phyloP scores from a whole-genome alignment of 352 stramenopile genomes.

The Sclerospora graminicola region DNA sequence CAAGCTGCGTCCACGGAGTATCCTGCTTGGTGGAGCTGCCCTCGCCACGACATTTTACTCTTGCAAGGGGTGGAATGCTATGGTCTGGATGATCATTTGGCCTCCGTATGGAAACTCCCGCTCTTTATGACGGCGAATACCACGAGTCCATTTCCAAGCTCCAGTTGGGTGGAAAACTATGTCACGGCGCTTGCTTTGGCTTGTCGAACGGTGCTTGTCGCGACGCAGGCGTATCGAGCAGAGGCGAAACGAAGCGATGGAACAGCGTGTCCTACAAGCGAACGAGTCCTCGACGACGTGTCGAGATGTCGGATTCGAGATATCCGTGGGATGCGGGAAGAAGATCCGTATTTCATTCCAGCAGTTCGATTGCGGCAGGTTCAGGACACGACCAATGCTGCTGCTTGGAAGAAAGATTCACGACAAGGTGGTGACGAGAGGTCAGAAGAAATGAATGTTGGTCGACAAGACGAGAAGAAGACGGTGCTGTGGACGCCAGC shows the following conservation, averaged over 20 bases:
- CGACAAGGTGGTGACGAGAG: neutral
- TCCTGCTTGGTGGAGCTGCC: slow-evolving; percentile 66
- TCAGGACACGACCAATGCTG: slow-evolving; percentile 28
- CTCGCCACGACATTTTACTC: slow-evolving; percentile 68
- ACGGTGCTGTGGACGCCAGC: neutral
- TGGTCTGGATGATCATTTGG: slow-evolving; percentile 61
- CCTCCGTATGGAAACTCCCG: slow-evolving; percentile 55
- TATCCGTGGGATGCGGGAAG: slow-evolving; percentile 49
- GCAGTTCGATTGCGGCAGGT: slow-evolving; percentile 30
- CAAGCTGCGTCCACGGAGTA: slow-evolving; percentile 23
- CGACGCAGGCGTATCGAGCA: slow-evolving; percentile 6
- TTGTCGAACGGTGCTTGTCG: slow-evolving; percentile 26
- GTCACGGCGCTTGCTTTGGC: slow-evolving; percentile 30
- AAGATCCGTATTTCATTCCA: slow-evolving; percentile 43
- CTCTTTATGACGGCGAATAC: slow-evolving; percentile 42
- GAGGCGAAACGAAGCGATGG: neutral
- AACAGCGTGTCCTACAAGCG: neutral
- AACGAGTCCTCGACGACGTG: slow-evolving; percentile 13
- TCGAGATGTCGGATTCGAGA: slow-evolving; percentile 42
- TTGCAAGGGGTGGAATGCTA: slow-evolving; percentile 78
- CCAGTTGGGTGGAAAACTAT: slow-evolving; percentile 76
- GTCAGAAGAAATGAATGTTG: neutral
- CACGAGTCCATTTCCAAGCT: slow-evolving; percentile 31
- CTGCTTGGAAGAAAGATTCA: too few relatives aligned
- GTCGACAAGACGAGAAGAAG: neutral